Percentiles rank a stretch among this genome's conserved stretches.
Evolutionary conservation across 805 yeast genomes (phyloP).

Genomic region (Kodamaea leandrae): DNA sequence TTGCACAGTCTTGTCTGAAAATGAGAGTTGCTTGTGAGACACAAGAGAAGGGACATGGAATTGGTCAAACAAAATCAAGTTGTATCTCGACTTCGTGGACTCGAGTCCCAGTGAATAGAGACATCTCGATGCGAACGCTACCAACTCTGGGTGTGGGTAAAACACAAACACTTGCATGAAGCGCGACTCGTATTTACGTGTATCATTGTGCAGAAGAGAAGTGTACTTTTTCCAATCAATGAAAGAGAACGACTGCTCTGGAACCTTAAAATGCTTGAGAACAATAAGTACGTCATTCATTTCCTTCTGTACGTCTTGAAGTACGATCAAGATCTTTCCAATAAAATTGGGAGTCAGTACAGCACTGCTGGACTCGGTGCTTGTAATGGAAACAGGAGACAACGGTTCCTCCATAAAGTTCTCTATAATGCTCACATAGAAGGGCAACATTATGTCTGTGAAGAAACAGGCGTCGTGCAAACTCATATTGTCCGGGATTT

Average conservation of each 20-base stretch:
- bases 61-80: slow-evolving; percentile 21
- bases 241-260: slow-evolving; percentile 11
- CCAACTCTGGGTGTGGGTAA: slow-evolving; percentile 13
- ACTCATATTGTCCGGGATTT: slow-evolving; percentile 29
- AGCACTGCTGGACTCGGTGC: not conserved
- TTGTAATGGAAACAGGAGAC: not conserved
- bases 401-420: slow-evolving; percentile 8
- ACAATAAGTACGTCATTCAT: slow-evolving; percentile 39
- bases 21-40: slow-evolving; percentile 7
- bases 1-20: slow-evolving; percentile 17
- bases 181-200: slow-evolving; percentile 9
- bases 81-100: slow-evolving; percentile 25
- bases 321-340: slow-evolving; percentile 24
- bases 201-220: slow-evolving; percentile 3
- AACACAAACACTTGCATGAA: slow-evolving; percentile 25
- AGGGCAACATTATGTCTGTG: slow-evolving; percentile 34
- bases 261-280: slow-evolving; percentile 23
- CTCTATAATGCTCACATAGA: slow-evolving; percentile 28
- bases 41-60: slow-evolving; percentile 14
- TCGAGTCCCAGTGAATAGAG: slow-evolving; percentile 27
- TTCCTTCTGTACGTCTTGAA: slow-evolving; percentile 29
- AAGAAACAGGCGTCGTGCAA: slow-evolving; percentile 37
- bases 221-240: slow-evolving; percentile 11
- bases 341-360: not conserved
- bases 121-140: slow-evolving; percentile 21